Evolutionary conservation across 352 stramenopile genomes (phyloP), one percentile per base, ranked within the genome.

Genomic region (Phytophthora megakarya): DNA sequence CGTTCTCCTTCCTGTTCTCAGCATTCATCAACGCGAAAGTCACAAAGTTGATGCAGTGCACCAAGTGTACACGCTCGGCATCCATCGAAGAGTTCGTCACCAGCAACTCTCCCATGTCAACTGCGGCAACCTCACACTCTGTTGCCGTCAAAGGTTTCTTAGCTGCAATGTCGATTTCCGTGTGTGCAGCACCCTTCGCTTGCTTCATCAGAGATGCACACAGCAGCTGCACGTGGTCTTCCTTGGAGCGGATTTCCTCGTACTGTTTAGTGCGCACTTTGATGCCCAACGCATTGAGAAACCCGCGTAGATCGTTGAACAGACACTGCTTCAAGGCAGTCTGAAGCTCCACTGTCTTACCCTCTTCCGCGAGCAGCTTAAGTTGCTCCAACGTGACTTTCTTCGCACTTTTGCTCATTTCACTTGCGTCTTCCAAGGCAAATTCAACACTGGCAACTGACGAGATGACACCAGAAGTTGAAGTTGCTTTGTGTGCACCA

Each of bases 251-350:
- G 19, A 54, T 35, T 3, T 18, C 42, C 21, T 50, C 57, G 48
- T 60, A 65, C 39, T 51, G 19, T 18, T 53, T 65, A 22, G 33
- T 53, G 30, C 57, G 46, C 38, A 60, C 57, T 28, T 60, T 60
- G 57, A 65, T 16, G 22, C 43, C 57, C 38, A 59, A 15, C 30
- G 38, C 39, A 7, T 38, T 38, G 19, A 65, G 32, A 7, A 40
- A 53, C 47, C 18, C 21, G 48, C 57, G 58, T 22, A 67, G 38
- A 10, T 65, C 67, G 6, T 37, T 49, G 48, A 75, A 53, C 28
- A 18, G 38, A 38, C 57, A 52, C 28, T 30, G 26, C 22, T 21
- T 45, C 19, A 59, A 15, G 10, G 32, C 39, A 15, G 22, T 3
- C 30, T 52, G 30, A 16, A 65, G 48, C 21, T 52, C 57, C 28